These are phyloP conservation scores for Diaporthe velutina DNA, from an alignment of 2,329 filamentous ascomycete genomes.

Conservation along the genomic window DNA sequence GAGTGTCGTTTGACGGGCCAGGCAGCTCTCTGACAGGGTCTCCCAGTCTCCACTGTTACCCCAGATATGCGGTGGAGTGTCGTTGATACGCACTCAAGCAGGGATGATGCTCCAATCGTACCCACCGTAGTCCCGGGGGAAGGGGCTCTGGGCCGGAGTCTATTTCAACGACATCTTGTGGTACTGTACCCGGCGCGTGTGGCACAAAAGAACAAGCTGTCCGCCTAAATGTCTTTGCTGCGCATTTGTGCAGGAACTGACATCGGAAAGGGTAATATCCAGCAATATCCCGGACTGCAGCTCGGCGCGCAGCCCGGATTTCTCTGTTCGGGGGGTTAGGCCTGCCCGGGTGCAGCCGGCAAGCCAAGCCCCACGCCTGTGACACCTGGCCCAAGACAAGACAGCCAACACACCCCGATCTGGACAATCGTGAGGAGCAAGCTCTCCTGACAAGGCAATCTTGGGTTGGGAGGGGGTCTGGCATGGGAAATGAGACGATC, in stretches of 20 bases:
- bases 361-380: background rate
- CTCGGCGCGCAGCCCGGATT: conserved; percentile 13
- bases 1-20: background rate
- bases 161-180: conserved; percentile 37
- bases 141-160: conserved; percentile 23
- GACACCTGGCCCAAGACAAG: conserved; percentile 20
- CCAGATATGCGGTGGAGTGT: conserved; percentile 30
- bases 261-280: conserved; percentile 25
- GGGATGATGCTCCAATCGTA: conserved; percentile 36
- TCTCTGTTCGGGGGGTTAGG: conserved; percentile 1
- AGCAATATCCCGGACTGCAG: conserved; percentile 15
- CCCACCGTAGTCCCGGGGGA: conserved; percentile 23
- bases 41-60: conserved; percentile 33
- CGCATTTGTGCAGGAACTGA: conserved; percentile 25
- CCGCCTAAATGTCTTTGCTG: background rate
- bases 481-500: background rate
- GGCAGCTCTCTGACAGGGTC: conserved; percentile 10
- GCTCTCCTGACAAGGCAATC: conserved; percentile 2
- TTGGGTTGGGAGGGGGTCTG: background rate
- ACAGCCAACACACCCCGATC: conserved; percentile 15
- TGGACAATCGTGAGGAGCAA: background rate
- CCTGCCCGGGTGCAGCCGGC: conserved; percentile 35
- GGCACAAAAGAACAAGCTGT: background rate
- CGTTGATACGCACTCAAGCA: conserved; percentile 22
- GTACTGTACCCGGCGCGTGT: conserved; percentile 33